These are phyloP conservation scores for Schrenkiella parvula DNA, from an alignment of 345 rosid species.

Conservation along the genomic window DNA sequence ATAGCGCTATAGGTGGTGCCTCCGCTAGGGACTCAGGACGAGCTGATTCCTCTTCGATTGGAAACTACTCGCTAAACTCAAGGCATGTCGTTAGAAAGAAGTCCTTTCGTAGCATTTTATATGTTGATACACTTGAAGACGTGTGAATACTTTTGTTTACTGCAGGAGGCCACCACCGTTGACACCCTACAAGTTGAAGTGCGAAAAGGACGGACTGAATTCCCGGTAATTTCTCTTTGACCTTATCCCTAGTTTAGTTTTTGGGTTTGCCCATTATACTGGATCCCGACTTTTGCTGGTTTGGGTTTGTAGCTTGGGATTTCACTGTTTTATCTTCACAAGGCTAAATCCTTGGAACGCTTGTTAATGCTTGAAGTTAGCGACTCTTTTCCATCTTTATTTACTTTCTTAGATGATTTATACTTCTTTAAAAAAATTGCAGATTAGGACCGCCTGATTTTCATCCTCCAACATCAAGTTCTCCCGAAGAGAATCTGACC, in stretches of 20 bases:
- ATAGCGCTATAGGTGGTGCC: constrained; percentile 65
- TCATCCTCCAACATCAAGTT: constrained; percentile 80
- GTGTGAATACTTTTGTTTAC: constrained; percentile 12
- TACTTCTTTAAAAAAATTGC: constrained; percentile 21
- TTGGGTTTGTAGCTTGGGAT: constrained; percentile 12
- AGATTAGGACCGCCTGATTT: constrained; percentile 98
- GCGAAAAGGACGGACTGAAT: constrained; percentile 82
- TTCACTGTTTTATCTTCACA: neutral
- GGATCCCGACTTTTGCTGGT: neutral
- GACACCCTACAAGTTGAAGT: constrained; percentile 83
- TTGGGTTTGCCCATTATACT: neutral
- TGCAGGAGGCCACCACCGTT: constrained; percentile 72
- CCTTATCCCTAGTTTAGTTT: neutral
- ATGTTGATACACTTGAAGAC: constrained; percentile 23
- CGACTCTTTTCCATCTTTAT: constrained; percentile 10
- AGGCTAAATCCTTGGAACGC: constrained; percentile 16
- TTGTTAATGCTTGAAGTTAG: constrained; percentile 7
- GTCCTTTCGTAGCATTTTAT: constrained; percentile 14
- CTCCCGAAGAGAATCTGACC: constrained; percentile 90
- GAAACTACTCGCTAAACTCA: constrained; percentile 61
- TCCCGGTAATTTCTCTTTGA: constrained; percentile 56
- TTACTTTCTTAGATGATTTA: constrained; percentile 20
- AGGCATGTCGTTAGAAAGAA: constrained; percentile 44
- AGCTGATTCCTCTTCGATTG: constrained; percentile 71
- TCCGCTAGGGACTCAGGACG: constrained; percentile 74